Conservation (phyloP, 2,329 filamentous ascomycete species). For the Hymenoscyphus infarciens region DNA sequence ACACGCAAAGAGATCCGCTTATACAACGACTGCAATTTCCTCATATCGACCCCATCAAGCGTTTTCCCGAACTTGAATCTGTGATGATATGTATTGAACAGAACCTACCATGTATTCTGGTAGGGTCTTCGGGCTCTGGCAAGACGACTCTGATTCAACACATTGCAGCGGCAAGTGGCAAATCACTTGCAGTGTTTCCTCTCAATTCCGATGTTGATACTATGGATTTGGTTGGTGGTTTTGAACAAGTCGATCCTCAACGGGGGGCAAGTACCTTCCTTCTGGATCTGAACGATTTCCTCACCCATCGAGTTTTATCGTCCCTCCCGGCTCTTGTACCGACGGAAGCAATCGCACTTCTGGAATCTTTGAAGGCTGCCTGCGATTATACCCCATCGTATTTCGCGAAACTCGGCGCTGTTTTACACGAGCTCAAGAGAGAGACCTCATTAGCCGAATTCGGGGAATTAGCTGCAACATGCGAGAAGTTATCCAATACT, state of each 20-base stretch:
- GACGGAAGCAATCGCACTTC: constrained; percentile 45
- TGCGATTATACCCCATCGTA: constrained; percentile 19
- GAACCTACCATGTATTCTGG: constrained; percentile 83
- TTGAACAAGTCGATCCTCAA: constrained; percentile 86
- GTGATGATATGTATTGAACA: constrained; percentile 83
- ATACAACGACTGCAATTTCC: constrained; percentile 51
- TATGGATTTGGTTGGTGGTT: constrained; percentile 95
- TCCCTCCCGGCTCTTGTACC: constrained; percentile 47
- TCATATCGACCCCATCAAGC: constrained; percentile 47
- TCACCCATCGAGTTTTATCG: constrained; percentile 49
- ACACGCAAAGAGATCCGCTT: constrained; percentile 58
- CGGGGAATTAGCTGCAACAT: constrained; percentile 25
- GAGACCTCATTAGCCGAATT: constrained; percentile 42
- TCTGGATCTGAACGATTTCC: constrained; percentile 47
- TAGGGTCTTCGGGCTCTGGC: constrained; percentile 79
- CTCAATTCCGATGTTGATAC: constrained; percentile 95
- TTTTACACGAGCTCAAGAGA: constrained; percentile 30
- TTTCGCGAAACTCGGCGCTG: constrained; percentile 32
- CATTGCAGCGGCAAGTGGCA: constrained; percentile 75
- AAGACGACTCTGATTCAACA: constrained; percentile 80
- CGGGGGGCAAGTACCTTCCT: constrained; percentile 65
- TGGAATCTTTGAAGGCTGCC: constrained; percentile 45
- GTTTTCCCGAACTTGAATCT: constrained; percentile 75
- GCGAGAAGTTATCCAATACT: constrained; percentile 44
- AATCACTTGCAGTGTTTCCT: constrained; percentile 74